Base-by-base conservation (phyloP, 306 rosid species). In the Gastrolobium bilobum region DNA sequence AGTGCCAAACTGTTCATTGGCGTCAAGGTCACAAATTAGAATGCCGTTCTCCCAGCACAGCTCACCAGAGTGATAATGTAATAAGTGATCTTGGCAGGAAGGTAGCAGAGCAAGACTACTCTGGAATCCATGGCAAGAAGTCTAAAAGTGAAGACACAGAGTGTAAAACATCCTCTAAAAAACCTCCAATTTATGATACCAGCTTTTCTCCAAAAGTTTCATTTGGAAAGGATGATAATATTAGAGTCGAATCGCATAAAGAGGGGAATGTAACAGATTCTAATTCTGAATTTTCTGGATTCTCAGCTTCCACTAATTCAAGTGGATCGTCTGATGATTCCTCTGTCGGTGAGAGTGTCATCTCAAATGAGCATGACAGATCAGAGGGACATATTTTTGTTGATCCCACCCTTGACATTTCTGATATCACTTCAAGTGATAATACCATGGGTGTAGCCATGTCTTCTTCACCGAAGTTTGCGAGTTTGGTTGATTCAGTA, bases 1-100 rank as follows among this genome's bases (percentile, higher is more conserved):
- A 87, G 86, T 95, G 99, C 80, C 98, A 95, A 89, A 90, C 92
- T 26, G 67, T 87, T 77, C 99, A 95, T 80, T 95, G 98, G 99
- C 89, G 94, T 48, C 97, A 87, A 85, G 99, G 99, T 40, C 98
- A 95, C 87, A 95, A 84, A 84, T 90, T 84, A 34, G 93, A 95
- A 47, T 95, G 99, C 67, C 89, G 31, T 68, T 96, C 96, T 83
- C 88, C 89, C 31, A 78, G 33, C 68, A 64, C 15, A 51, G 35
- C 54, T 62, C 58, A 73, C 15, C 67, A 3, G 46, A 75, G 35
- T 76, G 43, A 72, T 80, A 85, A 64, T 30, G 66, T 9, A 48
- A 79, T 67, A 42, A 83, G 68, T 66, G 86, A 76, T 83, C 44
- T 60, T 51, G 84, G 68, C 74, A 80, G 47, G 73, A 83, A 83